Conservation (phyloP, 345 rosid genomes). For the Brassica carinata region DNA sequence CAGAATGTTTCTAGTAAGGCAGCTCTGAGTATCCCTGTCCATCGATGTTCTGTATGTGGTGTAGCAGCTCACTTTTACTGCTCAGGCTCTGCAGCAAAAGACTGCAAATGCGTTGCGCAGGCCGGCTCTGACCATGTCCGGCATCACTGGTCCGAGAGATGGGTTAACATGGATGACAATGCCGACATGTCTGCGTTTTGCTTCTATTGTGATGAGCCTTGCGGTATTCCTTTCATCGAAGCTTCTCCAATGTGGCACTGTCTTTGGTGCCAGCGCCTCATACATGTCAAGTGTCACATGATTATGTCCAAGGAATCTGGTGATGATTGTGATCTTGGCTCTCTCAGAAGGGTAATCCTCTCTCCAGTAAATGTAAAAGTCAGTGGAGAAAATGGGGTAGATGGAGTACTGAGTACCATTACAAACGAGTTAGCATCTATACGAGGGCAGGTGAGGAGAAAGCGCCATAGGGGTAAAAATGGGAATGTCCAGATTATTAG, state of each 20-base stretch:
- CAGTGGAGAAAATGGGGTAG: slow-evolving; percentile 40
- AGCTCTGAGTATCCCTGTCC: slow-evolving; percentile 47
- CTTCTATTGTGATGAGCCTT: slow-evolving; percentile 67
- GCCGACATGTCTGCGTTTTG: slow-evolving; percentile 64
- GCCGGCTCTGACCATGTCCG: slow-evolving; percentile 53
- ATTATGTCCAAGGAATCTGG: slow-evolving; percentile 67
- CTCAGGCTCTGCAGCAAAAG: slow-evolving; percentile 57
- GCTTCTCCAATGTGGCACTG: slow-evolving; percentile 76
- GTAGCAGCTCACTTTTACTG: slow-evolving; percentile 68
- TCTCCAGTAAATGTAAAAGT: slow-evolving; percentile 65
- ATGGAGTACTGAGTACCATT: slow-evolving; percentile 46
- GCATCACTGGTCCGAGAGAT: slow-evolving; percentile 77
- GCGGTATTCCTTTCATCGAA: slow-evolving; percentile 67
- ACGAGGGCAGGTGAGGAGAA: slow-evolving; percentile 49
- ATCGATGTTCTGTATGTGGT: slow-evolving; percentile 61
- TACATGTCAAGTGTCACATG: slow-evolving; percentile 67
- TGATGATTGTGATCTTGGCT: slow-evolving; percentile 64
- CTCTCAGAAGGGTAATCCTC: slow-evolving; percentile 60
- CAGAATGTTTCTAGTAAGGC: slow-evolving; percentile 45
- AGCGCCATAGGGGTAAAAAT: slow-evolving; percentile 46
- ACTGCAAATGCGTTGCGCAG: slow-evolving; percentile 71
- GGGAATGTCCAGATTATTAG: slow-evolving; percentile 41
- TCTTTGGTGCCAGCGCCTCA: slow-evolving; percentile 71
- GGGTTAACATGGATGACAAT: slow-evolving; percentile 64
- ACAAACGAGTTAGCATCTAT: slow-evolving; percentile 48